Conservation (phyloP, 2,329 filamentous ascomycete species). For the Verticillium alfalfae region DNA sequence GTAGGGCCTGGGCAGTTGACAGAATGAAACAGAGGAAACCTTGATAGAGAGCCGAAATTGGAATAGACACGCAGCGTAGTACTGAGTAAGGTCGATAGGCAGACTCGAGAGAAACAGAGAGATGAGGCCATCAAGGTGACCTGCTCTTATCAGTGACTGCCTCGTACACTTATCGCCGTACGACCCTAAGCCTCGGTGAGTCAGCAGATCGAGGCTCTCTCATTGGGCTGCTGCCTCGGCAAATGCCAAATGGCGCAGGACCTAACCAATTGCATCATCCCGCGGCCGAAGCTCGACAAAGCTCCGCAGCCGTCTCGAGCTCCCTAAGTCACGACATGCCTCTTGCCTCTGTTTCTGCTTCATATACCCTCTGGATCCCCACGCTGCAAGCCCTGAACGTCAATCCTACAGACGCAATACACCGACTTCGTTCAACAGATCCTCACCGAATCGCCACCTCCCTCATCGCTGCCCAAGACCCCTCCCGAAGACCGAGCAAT, state of each 20-base stretch:
- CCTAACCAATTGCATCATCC: conserved; percentile 3
- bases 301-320: not conserved
- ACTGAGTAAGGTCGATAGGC: not conserved
- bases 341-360: not conserved
- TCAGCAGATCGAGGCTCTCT: not conserved
- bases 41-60: not conserved
- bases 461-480: not conserved
- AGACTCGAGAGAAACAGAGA: not conserved
- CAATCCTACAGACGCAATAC: not conserved
- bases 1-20: not conserved
- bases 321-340: not conserved
- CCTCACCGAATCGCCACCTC: not conserved
- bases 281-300: conserved; percentile 2
- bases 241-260: not conserved
- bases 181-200: not conserved
- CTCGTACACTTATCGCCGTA: not conserved
- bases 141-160: not conserved
- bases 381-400: not conserved
- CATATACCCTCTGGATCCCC: not conserved
- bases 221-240: not conserved
- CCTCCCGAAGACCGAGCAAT: not conserved
- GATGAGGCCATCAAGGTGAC: not conserved
- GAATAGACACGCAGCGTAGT: not conserved
- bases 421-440: not conserved
- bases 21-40: not conserved